Conservation (phyloP, 225 moss, liverwort and hornwort genomes). For the Bryoerythrophyllum caledonicum region DNA sequence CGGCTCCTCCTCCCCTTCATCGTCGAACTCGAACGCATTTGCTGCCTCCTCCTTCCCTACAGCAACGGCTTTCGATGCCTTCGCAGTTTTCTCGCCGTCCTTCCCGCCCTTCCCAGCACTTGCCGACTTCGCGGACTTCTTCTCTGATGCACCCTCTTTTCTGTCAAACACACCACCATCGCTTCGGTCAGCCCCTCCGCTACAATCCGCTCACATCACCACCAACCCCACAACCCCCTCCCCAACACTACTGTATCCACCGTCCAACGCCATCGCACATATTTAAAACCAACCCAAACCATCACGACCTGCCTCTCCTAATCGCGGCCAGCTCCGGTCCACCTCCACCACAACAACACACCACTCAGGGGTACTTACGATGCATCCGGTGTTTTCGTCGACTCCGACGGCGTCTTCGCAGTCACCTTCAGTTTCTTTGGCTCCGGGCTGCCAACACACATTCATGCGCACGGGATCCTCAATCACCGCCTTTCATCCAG, state of each 20-base stretch:
- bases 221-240: background rate
- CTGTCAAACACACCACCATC: conserved; percentile 26
- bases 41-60: conserved; percentile 37
- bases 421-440: conserved; percentile 53
- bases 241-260: background rate
- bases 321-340: too few species aligned
- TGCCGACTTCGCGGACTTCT: conserved; percentile 34
- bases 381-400: conserved; percentile 32
- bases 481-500: conserved; percentile 8
- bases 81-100: conserved; percentile 30
- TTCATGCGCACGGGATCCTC: background rate
- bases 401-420: conserved; percentile 41
- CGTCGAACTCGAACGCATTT: conserved; percentile 46
- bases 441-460: conserved; percentile 47
- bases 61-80: conserved; percentile 27
- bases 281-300: background rate
- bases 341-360: too few species aligned
- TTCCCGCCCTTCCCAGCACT: conserved; percentile 30
- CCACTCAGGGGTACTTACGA: conserved; percentile 28
- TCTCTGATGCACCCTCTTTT: conserved; percentile 33
- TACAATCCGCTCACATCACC: background rate
- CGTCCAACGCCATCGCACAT: background rate
- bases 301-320: background rate
- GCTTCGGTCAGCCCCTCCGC: background rate
- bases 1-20: conserved; percentile 31